Percentiles rank a stretch among this genome's conserved stretches.
Conservation (phyloP, 192 early-diverging fungal genomes). For the Mortierella antarctica region DNA sequence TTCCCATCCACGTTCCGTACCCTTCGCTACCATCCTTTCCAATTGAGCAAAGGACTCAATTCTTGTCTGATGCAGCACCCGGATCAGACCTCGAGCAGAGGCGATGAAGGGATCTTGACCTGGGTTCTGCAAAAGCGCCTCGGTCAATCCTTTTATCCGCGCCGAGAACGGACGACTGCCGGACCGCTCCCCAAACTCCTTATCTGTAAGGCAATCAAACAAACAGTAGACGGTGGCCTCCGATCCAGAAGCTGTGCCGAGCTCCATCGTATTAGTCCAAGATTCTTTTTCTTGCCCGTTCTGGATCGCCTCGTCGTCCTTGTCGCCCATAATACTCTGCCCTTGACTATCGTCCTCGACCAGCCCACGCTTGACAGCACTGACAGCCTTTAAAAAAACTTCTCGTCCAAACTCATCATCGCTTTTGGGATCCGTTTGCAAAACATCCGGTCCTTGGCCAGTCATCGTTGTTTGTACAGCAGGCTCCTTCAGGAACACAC, state of each 20-base stretch:
- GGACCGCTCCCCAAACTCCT: slow-evolving; percentile 42
- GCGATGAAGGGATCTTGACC: background rate
- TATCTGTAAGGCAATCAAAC: slow-evolving; percentile 56
- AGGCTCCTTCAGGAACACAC: slow-evolving; percentile 42
- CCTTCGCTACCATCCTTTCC: slow-evolving; percentile 26
- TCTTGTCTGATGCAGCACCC: slow-evolving; percentile 32
- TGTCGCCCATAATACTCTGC: slow-evolving; percentile 25
- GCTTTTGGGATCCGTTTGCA: too few relatives aligned
- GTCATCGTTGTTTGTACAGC: background rate
- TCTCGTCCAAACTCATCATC: slow-evolving; percentile 27
- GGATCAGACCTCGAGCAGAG: slow-evolving; percentile 3
- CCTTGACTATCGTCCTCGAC: background rate
- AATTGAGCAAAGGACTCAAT: slow-evolving; percentile 47
- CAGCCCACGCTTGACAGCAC: slow-evolving; percentile 6
- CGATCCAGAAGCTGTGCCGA: background rate
- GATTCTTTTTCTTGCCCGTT: slow-evolving; percentile 4
- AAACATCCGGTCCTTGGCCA: too few relatives aligned
- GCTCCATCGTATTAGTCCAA: background rate
- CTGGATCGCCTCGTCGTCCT: background rate
- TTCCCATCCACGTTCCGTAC: slow-evolving; percentile 61
- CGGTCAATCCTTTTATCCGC: slow-evolving; percentile 30
- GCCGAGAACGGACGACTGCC: slow-evolving; percentile 34
- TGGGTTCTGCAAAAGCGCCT: slow-evolving; percentile 4
- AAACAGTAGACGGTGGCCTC: slow-evolving; percentile 50
- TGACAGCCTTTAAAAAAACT: slow-evolving; percentile 24